Percentiles rank a stretch among this genome's conserved stretches.
phyloP scores from a whole-genome alignment of 305 asterid species.

The Ilex paraguariensis region DNA sequence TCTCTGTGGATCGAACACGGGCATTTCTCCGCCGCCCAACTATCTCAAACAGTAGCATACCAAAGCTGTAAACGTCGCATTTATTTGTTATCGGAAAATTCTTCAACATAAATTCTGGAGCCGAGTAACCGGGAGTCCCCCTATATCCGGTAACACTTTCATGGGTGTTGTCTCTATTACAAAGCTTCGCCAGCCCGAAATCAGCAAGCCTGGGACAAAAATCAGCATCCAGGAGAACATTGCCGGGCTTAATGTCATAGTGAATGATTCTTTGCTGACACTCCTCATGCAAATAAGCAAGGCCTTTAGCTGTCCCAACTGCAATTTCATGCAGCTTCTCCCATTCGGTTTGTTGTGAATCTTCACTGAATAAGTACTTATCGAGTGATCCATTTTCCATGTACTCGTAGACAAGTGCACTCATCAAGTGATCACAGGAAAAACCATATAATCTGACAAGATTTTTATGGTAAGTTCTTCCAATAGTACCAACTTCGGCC shows the following conservation, averaged over 20 bases:
- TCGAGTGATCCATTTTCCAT: background rate
- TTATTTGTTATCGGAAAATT: background rate
- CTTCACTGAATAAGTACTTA: background rate
- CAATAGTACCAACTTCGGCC: background rate
- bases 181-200: background rate
- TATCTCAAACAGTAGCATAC: background rate
- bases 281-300: background rate
- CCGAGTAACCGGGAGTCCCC: background rate
- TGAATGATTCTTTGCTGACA: background rate
- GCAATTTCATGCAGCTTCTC: background rate
- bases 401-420: background rate
- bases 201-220: no score
- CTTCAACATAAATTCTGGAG: background rate
- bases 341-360: background rate
- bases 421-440: background rate
- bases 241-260: no score
- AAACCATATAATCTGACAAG: background rate
- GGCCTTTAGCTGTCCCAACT: background rate
- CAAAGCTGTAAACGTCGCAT: background rate
- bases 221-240: no score
- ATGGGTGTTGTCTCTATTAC: background rate
- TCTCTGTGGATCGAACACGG: background rate
- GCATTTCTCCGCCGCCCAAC: background rate
- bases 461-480: background rate
- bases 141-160: background rate